Percentiles rank a stretch among this genome's conserved stretches.
Evolutionary conservation across 2,329 filamentous ascomycete genomes (phyloP).

Genomic region (Canariomyces notabilis): DNA sequence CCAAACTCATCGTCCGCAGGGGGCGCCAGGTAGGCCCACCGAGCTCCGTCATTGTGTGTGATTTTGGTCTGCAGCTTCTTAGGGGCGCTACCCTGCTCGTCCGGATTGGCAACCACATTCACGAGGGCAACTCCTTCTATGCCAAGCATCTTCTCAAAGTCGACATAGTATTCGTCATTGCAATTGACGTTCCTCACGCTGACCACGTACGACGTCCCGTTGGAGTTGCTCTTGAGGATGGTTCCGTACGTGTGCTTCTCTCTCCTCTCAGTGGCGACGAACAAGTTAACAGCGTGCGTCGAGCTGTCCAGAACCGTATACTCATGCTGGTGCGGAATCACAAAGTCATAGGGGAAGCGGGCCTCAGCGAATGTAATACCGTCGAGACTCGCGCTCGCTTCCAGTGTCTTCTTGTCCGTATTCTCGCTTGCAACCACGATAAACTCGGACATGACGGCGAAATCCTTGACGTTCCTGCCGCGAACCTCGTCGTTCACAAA

Average conservation of each 20-base stretch:
- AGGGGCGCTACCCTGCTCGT: constrained; percentile 53
- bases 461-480: constrained; percentile 70
- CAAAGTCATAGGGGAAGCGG: constrained; percentile 79
- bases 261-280: constrained; percentile 72
- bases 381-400: constrained; percentile 78
- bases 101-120: constrained; percentile 74
- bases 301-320: constrained; percentile 96
- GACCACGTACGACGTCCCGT: constrained; percentile 90
- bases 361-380: constrained; percentile 77
- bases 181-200: constrained; percentile 79
- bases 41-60: constrained; percentile 90
- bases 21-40: constrained; percentile 75
- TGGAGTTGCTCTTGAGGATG: constrained; percentile 97
- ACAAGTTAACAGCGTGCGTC: constrained; percentile 88
- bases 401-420: constrained; percentile 61
- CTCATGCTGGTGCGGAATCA: constrained; percentile 69
- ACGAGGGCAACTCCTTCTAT: constrained; percentile 86
- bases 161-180: constrained; percentile 71
- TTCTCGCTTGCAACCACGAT: constrained; percentile 81
- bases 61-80: constrained; percentile 89
- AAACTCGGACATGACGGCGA: constrained; percentile 94
- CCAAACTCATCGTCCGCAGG: constrained; percentile 61
- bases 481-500: constrained; percentile 61
- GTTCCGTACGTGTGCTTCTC: constrained; percentile 68
- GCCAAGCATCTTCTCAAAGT: constrained; percentile 93